Conservation (phyloP, 345 rosid genomes). For the Citrus inodora region DNA sequence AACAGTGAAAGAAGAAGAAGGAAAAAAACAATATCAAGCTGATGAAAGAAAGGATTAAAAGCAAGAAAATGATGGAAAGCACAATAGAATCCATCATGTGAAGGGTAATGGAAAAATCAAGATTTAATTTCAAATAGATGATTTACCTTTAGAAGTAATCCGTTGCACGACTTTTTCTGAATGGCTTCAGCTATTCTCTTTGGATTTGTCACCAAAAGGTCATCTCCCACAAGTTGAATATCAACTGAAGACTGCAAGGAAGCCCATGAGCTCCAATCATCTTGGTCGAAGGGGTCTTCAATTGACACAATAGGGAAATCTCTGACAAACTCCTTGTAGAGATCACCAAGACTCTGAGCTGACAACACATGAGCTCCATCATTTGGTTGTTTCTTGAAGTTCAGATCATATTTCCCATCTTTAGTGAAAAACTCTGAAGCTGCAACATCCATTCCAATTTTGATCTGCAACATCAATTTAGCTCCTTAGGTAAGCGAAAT, state of each 20-base stretch:
- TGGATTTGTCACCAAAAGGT: constrained; percentile 94
- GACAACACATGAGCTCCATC: constrained; percentile 83
- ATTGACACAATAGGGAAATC: constrained; percentile 93
- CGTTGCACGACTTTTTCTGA: constrained; percentile 86
- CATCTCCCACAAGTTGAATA: constrained; percentile 94
- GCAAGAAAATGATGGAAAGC: neutral
- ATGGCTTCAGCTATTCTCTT: constrained; percentile 93
- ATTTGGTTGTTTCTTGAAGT: constrained; percentile 95
- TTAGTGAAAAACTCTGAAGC: constrained; percentile 91
- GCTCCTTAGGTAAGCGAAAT: neutral
- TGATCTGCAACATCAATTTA: constrained; percentile 55
- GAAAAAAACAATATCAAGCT: neutral
- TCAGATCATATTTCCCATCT: constrained; percentile 82
- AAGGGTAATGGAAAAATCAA: neutral
- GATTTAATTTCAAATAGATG: neutral
- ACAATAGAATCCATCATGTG: neutral
- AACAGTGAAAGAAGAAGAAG: no score
- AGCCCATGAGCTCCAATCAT: constrained; percentile 96
- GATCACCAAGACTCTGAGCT: constrained; percentile 73
- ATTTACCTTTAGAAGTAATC: constrained; percentile 75
- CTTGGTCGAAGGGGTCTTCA: constrained; percentile 99
- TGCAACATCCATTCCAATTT: constrained; percentile 99
- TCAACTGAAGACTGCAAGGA: constrained; percentile 82
- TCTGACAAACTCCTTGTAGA: constrained; percentile 76
- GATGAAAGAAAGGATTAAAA: neutral